Conservation (phyloP, 495 filamentous ascomycete genomes). For the Aspergillus panamensis region DNA sequence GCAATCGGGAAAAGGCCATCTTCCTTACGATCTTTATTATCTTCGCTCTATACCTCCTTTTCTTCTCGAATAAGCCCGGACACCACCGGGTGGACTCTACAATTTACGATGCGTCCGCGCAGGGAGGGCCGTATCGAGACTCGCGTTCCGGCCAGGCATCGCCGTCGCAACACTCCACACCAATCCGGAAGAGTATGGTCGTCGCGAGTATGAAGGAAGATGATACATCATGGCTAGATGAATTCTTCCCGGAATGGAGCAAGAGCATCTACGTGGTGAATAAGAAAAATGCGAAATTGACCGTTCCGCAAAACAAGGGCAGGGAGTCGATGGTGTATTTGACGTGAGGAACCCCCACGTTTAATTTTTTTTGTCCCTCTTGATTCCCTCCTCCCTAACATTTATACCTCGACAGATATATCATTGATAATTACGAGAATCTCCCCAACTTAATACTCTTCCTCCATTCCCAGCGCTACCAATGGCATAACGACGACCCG, state of each 20-base stretch:
- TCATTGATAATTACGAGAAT: slow-evolving; percentile 62
- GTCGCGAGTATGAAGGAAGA: slow-evolving; percentile 52
- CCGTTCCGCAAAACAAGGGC: slow-evolving; percentile 51
- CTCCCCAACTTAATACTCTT: slow-evolving; percentile 59
- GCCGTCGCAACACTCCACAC: slow-evolving; percentile 22
- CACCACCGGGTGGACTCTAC: slow-evolving; percentile 20
- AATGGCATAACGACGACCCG: slow-evolving; percentile 61
- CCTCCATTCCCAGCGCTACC: slow-evolving; percentile 57
- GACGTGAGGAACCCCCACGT: slow-evolving; percentile 43
- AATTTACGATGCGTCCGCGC: slow-evolving; percentile 24
- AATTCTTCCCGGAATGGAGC: slow-evolving; percentile 46
- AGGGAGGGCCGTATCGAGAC: slow-evolving; percentile 19
- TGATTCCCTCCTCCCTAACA: slow-evolving; percentile 34
- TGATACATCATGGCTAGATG: slow-evolving; percentile 54
- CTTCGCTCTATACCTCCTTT: slow-evolving; percentile 39
- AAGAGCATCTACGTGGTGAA: slow-evolving; percentile 54
- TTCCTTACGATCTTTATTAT: slow-evolving; percentile 41
- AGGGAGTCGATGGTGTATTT: slow-evolving; percentile 58
- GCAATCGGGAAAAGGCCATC: slow-evolving; percentile 42
- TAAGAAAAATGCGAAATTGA: slow-evolving; percentile 43
- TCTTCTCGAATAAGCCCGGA: slow-evolving; percentile 31
- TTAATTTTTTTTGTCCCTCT: slow-evolving; percentile 15
- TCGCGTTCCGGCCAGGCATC: slow-evolving; percentile 27
- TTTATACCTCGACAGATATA: slow-evolving; percentile 39
- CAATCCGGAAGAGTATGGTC: slow-evolving; percentile 48